Evolutionary conservation across 75 land plant genomes (phyloP).

Genomic region (Isoetes taiwanensis): DNA sequence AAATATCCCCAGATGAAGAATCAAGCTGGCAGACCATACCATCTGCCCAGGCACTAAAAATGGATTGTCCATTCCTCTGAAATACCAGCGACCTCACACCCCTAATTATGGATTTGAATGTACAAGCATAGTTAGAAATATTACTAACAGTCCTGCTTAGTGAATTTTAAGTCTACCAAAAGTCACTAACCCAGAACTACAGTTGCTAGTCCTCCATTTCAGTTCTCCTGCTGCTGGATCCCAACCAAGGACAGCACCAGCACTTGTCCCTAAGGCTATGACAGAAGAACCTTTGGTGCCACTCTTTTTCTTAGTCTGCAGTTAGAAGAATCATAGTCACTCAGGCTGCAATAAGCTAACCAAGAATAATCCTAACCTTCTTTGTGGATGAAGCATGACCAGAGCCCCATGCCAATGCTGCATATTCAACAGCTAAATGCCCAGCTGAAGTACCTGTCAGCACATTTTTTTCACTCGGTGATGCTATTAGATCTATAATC

Average conservation of each 20-base stretch:
- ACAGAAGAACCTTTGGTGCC: slow-evolving; percentile 34
- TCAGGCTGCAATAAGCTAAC: not conserved
- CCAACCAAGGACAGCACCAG: slow-evolving; percentile 68
- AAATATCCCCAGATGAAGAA: slow-evolving; percentile 26
- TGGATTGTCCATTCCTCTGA: slow-evolving; percentile 24
- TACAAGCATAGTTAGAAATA: too few species aligned
- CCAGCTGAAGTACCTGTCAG: slow-evolving; percentile 22
- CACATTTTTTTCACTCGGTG: slow-evolving; percentile 15
- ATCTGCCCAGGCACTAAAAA: slow-evolving; percentile 69
- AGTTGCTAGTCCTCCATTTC: slow-evolving; percentile 58
- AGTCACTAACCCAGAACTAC: slow-evolving; percentile 65
- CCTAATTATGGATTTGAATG: too few species aligned
- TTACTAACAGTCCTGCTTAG: too few species aligned
- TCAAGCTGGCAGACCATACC: slow-evolving; percentile 58
- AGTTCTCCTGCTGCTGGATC: slow-evolving; percentile 68
- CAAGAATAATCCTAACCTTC: not conserved
- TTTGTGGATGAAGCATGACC: not conserved
- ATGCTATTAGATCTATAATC: slow-evolving; percentile 33
- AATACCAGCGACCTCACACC: slow-evolving; percentile 58
- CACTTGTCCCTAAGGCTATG: slow-evolving; percentile 65
- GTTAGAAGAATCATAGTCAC: not conserved
- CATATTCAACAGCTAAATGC: slow-evolving; percentile 74
- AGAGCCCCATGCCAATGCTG: slow-evolving; percentile 72
- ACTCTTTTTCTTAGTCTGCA: slow-evolving; percentile 35
- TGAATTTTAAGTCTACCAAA: too few species aligned